phyloP scores from a whole-genome alignment of 192 early-diverging fungal species.

The Coemansia sp. region DNA sequence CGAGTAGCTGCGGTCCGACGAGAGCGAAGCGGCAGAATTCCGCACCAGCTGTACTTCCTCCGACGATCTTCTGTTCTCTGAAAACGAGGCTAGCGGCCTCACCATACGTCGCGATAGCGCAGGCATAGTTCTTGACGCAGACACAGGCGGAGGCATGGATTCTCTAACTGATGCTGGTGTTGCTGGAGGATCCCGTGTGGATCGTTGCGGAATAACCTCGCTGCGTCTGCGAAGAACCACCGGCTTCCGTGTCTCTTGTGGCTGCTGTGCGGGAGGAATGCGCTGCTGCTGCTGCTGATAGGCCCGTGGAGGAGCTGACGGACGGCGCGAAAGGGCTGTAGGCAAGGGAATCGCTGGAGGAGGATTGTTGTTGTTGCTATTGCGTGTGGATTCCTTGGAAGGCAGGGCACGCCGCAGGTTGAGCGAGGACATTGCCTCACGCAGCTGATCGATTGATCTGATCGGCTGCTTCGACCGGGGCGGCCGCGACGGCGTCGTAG shows the following conservation, averaged over 20 bases:
- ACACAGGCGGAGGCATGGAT: not conserved
- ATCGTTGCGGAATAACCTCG: slow-evolving; percentile 9
- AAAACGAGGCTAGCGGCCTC: not conserved
- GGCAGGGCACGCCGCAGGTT: not conserved
- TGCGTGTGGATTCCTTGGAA: not conserved
- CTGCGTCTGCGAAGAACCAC: slow-evolving; percentile 23
- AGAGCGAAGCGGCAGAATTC: not conserved
- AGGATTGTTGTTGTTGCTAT: not conserved
- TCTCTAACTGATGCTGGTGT: not conserved
- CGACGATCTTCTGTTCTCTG: not conserved
- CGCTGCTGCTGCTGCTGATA: slow-evolving; percentile 1
- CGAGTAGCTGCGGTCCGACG: not conserved
- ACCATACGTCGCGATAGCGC: not conserved
- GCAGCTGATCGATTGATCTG: not conserved
- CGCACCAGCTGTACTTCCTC: not conserved
- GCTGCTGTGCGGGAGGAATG: no score
- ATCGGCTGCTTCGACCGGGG: not conserved
- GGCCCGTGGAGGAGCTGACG: slow-evolving; percentile 1
- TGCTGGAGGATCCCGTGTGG: not conserved
- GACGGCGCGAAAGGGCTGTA: not conserved
- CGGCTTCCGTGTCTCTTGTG: not conserved
- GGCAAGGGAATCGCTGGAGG: not conserved
- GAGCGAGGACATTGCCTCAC: slow-evolving; percentile 5
- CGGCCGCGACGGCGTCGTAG: not conserved
- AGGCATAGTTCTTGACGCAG: not conserved